Conservation (phyloP, 176 grass and related monocot genomes). For the Avena eriantha region DNA sequence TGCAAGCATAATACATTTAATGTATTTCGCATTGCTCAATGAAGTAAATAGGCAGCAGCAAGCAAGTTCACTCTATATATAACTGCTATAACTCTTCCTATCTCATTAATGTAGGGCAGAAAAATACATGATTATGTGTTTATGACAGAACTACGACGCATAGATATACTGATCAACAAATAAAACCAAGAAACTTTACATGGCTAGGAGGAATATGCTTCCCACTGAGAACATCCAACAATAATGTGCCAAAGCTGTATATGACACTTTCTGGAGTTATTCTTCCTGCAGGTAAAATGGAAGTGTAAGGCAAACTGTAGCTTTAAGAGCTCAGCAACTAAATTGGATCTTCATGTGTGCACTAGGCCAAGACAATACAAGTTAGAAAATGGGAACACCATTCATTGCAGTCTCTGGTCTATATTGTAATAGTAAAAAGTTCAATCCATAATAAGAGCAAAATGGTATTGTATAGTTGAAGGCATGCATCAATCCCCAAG, state of each 20-base stretch:
- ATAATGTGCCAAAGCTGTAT: constrained; percentile 90
- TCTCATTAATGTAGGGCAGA: neutral
- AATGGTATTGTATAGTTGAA: neutral
- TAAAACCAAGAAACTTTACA: constrained; percentile 53
- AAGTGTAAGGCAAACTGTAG: constrained; percentile 4
- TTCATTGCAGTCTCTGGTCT: neutral
- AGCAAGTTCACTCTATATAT: constrained; percentile 2
- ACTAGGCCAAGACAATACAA: constrained; percentile 15
- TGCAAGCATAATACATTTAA: neutral
- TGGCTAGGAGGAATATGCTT: constrained; percentile 98
- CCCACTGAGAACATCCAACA: constrained; percentile 92
- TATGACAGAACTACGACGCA: neutral
- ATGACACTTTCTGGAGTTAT: constrained; percentile 92
- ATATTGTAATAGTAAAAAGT: neutral
- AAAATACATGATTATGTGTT: neutral
- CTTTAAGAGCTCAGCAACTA: neutral
- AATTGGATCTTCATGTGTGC: constrained; percentile 5
- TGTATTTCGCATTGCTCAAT: neutral
- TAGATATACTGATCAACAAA: constrained; percentile 17
- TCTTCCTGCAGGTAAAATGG: constrained; percentile 63
- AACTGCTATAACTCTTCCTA: constrained; percentile 9
- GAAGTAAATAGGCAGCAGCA: neutral
- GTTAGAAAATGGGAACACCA: neutral
- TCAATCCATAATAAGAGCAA: constrained; percentile 21
- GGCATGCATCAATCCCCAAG: neutral